Percentiles rank a stretch among this genome's conserved stretches.
These are phyloP conservation scores for Coniochaeta sp. DNA, from an alignment of 2,329 filamentous ascomycete species.

Conservation along the genomic window DNA sequence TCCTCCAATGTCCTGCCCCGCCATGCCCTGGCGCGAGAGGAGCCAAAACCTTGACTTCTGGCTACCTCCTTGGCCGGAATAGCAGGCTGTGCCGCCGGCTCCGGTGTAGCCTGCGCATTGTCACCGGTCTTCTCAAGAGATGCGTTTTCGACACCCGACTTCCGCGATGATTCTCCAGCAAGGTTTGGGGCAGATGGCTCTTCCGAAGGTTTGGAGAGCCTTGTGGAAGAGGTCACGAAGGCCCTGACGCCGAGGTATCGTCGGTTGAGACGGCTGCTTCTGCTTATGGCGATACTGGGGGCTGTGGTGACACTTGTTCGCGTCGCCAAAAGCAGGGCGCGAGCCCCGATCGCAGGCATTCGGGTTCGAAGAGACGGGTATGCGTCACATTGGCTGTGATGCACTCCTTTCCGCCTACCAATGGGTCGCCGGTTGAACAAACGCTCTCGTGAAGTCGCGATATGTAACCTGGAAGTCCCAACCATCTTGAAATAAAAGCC, in stretches of 20 bases:
- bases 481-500: background rate
- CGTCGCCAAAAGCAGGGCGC: slow-evolving; percentile 16
- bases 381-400: background rate
- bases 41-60: background rate
- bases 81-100: background rate
- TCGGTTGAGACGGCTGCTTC: background rate
- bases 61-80: background rate
- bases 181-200: background rate
- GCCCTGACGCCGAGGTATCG: background rate
- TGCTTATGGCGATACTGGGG: slow-evolving; percentile 8
- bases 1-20: background rate
- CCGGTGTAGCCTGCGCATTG: background rate
- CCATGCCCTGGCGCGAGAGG: background rate
- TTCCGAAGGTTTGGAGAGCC: background rate
- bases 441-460: background rate
- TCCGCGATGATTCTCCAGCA: background rate
- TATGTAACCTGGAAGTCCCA: background rate
- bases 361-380: background rate
- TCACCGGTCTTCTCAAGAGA: background rate
- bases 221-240: background rate
- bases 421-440: background rate
- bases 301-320: slow-evolving; percentile 6
- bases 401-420: background rate
- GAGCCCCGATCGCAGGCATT: slow-evolving; percentile 17
- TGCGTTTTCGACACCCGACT: background rate